phyloP scores from a whole-genome alignment of 495 filamentous ascomycete genomes.

The Sabuloglossum arenarium region DNA sequence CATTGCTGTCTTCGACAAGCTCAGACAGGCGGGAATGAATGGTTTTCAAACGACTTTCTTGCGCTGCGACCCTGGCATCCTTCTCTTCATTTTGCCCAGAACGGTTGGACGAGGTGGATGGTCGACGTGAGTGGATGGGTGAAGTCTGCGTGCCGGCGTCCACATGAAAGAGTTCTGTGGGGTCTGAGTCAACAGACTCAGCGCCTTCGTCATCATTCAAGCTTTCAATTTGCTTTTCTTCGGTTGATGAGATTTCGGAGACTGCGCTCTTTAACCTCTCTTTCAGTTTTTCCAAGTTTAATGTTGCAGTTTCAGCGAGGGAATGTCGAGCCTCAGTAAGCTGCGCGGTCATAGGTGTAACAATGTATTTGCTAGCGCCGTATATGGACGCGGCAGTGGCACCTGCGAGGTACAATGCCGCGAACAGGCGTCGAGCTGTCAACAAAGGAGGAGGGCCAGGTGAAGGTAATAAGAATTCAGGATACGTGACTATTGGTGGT shows the following conservation, averaged over 20 bases:
- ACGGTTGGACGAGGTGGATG: constrained; percentile 12
- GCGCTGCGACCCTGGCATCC: constrained; percentile 2
- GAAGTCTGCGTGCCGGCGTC: constrained; percentile 79
- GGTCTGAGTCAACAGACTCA: constrained; percentile 32
- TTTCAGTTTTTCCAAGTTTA: constrained; percentile 48
- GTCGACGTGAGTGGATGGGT: constrained; percentile 22
- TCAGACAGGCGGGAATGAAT: constrained; percentile 15
- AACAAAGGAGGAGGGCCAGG: constrained; percentile 57
- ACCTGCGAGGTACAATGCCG: constrained; percentile 55
- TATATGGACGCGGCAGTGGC: constrained; percentile 54
- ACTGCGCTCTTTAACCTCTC: constrained; percentile 49
- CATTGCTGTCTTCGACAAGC: constrained; percentile 18
- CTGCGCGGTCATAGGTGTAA: constrained; percentile 61
- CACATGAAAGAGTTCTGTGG: constrained; percentile 76
- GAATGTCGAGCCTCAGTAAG: constrained; percentile 64
- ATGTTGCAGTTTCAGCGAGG: constrained; percentile 41
- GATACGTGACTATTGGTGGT: constrained; percentile 91
- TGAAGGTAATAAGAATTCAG: constrained; percentile 61
- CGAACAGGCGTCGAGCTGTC: constrained; percentile 50
- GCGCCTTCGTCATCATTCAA: constrained; percentile 4
- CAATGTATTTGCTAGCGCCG: constrained; percentile 56
- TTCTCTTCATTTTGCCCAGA: constrained; percentile 1
- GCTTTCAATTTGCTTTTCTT: constrained; percentile 5
- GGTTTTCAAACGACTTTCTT: not conserved
- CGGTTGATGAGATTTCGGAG: constrained; percentile 32